Conservation (phyloP, 2,329 filamentous ascomycete genomes). For the Microdochium nivale region DNA sequence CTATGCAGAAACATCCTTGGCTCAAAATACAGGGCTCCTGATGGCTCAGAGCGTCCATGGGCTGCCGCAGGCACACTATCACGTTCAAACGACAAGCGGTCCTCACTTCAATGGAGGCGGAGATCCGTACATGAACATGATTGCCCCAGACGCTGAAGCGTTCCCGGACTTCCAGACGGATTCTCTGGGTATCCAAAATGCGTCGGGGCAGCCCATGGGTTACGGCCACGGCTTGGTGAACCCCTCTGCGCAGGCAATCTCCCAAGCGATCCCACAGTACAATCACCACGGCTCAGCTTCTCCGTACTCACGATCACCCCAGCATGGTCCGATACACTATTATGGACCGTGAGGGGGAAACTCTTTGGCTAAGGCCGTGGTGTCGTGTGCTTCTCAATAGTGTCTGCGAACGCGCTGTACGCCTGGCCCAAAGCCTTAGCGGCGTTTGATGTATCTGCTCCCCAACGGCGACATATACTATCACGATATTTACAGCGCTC, state of each 20-base stretch:
- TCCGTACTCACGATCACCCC: constrained; percentile 32
- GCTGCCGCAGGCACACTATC: constrained; percentile 16
- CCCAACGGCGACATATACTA: too few species aligned
- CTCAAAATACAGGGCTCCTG: constrained; percentile 9
- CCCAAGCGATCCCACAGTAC: constrained; percentile 18
- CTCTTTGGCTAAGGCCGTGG: background rate
- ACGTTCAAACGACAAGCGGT: constrained; percentile 2
- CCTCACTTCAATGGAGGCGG: constrained; percentile 20
- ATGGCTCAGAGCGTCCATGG: constrained; percentile 9
- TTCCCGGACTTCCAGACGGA: constrained; percentile 24
- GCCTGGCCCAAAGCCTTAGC: too few species aligned
- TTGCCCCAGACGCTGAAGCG: constrained; percentile 24
- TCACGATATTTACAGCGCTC: too few species aligned
- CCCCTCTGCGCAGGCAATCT: constrained; percentile 17
- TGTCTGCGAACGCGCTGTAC: too few species aligned
- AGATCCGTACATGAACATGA: constrained; percentile 13
- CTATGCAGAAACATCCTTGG: constrained; percentile 10
- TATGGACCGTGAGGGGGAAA: background rate
- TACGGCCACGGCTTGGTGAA: constrained; percentile 22
- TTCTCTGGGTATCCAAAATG: constrained; percentile 27
- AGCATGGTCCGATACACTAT: constrained; percentile 15
- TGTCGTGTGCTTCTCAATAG: too few species aligned
- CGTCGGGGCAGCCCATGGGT: constrained; percentile 15
- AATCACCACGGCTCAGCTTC: constrained; percentile 32
- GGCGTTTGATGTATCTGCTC: too few species aligned